These are phyloP conservation scores for Madurella mycetomatis DNA, from an alignment of 2,329 filamentous ascomycete species.

Conservation along the genomic window DNA sequence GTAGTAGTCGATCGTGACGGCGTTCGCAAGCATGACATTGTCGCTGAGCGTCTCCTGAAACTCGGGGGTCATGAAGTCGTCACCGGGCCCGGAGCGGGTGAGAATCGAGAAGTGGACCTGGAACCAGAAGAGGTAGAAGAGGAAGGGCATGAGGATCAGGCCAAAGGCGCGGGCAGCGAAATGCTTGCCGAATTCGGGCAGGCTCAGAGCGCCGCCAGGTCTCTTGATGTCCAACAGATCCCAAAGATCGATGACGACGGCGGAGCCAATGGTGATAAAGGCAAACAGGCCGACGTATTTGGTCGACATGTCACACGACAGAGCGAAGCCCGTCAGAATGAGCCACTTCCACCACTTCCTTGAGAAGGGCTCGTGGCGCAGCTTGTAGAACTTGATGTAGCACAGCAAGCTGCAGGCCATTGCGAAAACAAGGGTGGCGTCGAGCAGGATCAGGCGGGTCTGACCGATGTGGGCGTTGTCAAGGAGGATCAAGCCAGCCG, in stretches of 20 bases:
- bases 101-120: constrained; percentile 96
- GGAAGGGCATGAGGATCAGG: constrained; percentile 84
- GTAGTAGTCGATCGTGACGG: constrained; percentile 83
- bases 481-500: constrained; percentile 80
- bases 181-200: constrained; percentile 81
- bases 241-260: constrained; percentile 93
- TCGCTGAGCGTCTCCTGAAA: constrained; percentile 97
- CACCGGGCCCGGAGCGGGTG: constrained; percentile 81
- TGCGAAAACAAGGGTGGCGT: constrained; percentile 88
- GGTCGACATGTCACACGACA: constrained; percentile 96
- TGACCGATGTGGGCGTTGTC: constrained; percentile 98
- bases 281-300: constrained; percentile 98
- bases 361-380: constrained; percentile 81
- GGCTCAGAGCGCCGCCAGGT: constrained; percentile 70
- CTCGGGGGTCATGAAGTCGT: constrained; percentile 97
- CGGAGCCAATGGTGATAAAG: constrained; percentile 93
- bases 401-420: constrained; percentile 92
- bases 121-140: constrained; percentile 99
- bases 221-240: constrained; percentile 87
- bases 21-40: constrained; percentile 85
- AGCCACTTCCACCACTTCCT: constrained; percentile 99
- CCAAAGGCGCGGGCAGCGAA: constrained; percentile 82
- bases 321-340: constrained; percentile 83
- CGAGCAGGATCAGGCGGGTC: constrained; percentile 88
- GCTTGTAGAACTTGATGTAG: constrained; percentile 98